These are phyloP conservation scores for Cladosporium austrohemisphaericum DNA, from an alignment of 2,329 filamentous ascomycete genomes.

Conservation along the genomic window DNA sequence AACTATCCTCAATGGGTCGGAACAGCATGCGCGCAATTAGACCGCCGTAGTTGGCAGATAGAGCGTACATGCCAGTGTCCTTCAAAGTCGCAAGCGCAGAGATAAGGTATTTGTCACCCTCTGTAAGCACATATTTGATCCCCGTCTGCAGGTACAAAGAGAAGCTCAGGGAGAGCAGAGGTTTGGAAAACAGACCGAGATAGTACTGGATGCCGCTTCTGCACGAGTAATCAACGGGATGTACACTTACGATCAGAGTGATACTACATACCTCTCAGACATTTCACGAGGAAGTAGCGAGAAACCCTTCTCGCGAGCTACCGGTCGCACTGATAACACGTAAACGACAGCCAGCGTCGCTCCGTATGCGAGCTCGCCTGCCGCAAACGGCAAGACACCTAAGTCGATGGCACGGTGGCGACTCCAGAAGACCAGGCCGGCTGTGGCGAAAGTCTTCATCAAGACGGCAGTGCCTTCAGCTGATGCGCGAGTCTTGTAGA, in stretches of 20 bases:
- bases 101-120: conserved; percentile 89
- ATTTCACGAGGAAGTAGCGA: conserved; percentile 58
- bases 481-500: conserved; percentile 73
- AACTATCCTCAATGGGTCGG: conserved; percentile 92
- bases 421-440: conserved; percentile 65
- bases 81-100: conserved; percentile 69
- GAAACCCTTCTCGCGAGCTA: conserved; percentile 60
- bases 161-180: conserved; percentile 68
- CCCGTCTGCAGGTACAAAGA: conserved; percentile 84
- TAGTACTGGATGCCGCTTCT: conserved; percentile 45
- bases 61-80: conserved; percentile 85
- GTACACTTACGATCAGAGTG: conserved; percentile 21
- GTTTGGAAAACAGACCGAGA: conserved; percentile 61
- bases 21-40: conserved; percentile 84
- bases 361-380: conserved; percentile 79
- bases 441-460: conserved; percentile 70
- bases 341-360: conserved; percentile 68
- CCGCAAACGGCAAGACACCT: conserved; percentile 82
- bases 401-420: conserved; percentile 51
- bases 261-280: conserved; percentile 38
- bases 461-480: conserved; percentile 83
- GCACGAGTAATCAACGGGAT: conserved; percentile 23
- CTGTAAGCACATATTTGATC: conserved; percentile 89
- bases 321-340: conserved; percentile 53
- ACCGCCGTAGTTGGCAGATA: conserved; percentile 89